Percentiles rank a stretch among this genome's conserved stretches.
These are phyloP conservation scores for Paramarasmius palmivorus DNA, from an alignment of 1,284 basidiomycete species.

Conservation along the genomic window DNA sequence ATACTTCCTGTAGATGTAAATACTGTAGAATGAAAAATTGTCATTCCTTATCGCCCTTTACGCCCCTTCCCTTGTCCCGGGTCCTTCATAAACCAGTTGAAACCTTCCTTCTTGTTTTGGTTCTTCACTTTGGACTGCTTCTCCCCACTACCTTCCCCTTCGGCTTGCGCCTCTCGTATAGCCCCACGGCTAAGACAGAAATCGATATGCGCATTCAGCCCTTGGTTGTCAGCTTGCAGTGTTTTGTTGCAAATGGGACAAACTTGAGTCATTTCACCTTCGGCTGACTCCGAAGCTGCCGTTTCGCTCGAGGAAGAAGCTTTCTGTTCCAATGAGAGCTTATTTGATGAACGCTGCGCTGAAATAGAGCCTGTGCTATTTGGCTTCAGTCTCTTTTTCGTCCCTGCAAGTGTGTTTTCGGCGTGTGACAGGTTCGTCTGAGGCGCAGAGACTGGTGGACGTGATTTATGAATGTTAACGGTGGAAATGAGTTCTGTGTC, in stretches of 20 bases:
- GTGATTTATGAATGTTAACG: slow-evolving; percentile 8
- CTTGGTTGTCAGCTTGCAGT: slow-evolving; percentile 62
- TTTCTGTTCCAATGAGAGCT: no score
- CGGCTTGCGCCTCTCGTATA: slow-evolving; percentile 65
- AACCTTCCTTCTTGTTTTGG: slow-evolving; percentile 12
- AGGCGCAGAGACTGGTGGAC: slow-evolving; percentile 24
- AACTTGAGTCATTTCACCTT: slow-evolving; percentile 28
- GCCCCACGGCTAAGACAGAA: slow-evolving; percentile 73
- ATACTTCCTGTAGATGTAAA: slow-evolving; percentile 1
- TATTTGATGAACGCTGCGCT: neutral
- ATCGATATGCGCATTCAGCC: slow-evolving; percentile 74
- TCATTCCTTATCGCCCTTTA: neutral
- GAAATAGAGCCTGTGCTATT: slow-evolving; percentile 1
- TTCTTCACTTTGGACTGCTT: slow-evolving; percentile 19
- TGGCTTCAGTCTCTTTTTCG: slow-evolving; percentile 4
- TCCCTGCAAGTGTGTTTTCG: neutral
- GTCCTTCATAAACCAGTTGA: slow-evolving; percentile 14
- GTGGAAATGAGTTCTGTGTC: slow-evolving; percentile 15
- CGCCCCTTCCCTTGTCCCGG: slow-evolving; percentile 11
- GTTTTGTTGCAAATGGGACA: slow-evolving; percentile 69
- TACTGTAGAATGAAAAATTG: neutral
- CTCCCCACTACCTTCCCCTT: slow-evolving; percentile 15
- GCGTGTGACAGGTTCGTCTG: neutral
- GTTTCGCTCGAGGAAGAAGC: slow-evolving; percentile 8
- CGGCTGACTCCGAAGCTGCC: slow-evolving; percentile 15